These are phyloP conservation scores for Neurospora sp. DNA, from an alignment of 495 filamentous ascomycete genomes.

Conservation along the genomic window DNA sequence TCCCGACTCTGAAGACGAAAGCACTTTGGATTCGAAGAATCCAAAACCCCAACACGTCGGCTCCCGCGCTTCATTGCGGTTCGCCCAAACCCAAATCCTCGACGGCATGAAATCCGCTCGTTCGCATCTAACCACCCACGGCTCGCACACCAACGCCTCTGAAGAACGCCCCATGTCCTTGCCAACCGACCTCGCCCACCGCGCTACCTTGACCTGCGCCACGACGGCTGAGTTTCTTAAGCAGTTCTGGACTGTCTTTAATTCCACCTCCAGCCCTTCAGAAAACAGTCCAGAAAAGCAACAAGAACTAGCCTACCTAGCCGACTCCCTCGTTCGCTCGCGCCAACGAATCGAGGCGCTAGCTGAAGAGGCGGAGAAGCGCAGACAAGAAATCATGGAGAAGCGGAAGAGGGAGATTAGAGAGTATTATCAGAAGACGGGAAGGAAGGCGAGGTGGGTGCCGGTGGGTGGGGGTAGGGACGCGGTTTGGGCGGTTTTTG, in stretches of 20 bases:
- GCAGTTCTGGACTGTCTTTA: slow-evolving; percentile 86
- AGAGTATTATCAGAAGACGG: slow-evolving; percentile 57
- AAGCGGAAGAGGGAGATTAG: slow-evolving; percentile 58
- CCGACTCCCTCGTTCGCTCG: slow-evolving; percentile 66
- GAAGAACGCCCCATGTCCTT: slow-evolving; percentile 51
- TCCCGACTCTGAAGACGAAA: slow-evolving; percentile 59
- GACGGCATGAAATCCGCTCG: slow-evolving; percentile 23
- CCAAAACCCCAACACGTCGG: slow-evolving; percentile 43
- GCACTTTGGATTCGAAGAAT: slow-evolving; percentile 25
- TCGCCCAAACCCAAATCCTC: slow-evolving; percentile 48
- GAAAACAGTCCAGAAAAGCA: slow-evolving; percentile 32
- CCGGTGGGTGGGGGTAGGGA: slow-evolving; percentile 61
- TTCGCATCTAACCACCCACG: not conserved
- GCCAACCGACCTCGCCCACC: slow-evolving; percentile 54
- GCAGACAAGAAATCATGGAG: slow-evolving; percentile 51
- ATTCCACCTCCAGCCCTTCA: slow-evolving; percentile 53
- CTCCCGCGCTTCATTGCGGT: slow-evolving; percentile 43
- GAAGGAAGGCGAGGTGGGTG: slow-evolving; percentile 56
- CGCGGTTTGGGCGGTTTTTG: slow-evolving; percentile 65
- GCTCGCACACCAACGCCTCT: slow-evolving; percentile 15
- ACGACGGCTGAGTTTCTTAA: slow-evolving; percentile 91
- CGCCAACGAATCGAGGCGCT: slow-evolving; percentile 60
- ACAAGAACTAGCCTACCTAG: slow-evolving; percentile 61
- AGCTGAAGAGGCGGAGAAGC: slow-evolving; percentile 65
- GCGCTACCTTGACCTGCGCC: slow-evolving; percentile 74